Evolutionary conservation across 441 rosid genomes (phyloP).

Genomic region (Erysimum pusillum): DNA sequence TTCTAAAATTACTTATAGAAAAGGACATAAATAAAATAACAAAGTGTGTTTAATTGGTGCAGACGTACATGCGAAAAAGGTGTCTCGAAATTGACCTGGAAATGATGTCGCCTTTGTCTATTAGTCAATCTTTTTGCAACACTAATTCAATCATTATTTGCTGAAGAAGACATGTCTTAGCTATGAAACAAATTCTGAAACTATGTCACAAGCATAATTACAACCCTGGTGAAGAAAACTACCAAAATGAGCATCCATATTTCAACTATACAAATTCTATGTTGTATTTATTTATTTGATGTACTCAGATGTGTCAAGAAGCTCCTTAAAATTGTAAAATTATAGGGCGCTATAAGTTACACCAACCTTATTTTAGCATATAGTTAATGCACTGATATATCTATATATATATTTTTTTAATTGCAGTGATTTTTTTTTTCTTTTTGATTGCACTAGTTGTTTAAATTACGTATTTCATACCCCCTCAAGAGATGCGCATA

Average conservation of each 20-base stretch:
- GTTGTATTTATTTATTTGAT: neutral
- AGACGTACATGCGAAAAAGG: constrained; percentile 42
- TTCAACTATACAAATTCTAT: neutral
- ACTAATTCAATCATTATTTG: constrained; percentile 27
- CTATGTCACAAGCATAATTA: constrained; percentile 25
- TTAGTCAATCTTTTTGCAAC: constrained; percentile 23
- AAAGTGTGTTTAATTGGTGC: constrained; percentile 24
- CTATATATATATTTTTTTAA: no score
- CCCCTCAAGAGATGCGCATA: neutral
- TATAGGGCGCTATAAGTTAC: no score
- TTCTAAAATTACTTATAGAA: neutral
- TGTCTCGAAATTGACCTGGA: constrained; percentile 44
- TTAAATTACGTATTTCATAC: no score
- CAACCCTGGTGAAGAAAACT: constrained; percentile 26
- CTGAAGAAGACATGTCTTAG: constrained; percentile 31
- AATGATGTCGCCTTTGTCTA: constrained; percentile 40
- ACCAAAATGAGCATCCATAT: constrained; percentile 15
- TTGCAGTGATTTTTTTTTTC: no score
- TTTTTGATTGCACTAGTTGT: no score
- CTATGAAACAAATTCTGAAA: constrained; percentile 22
- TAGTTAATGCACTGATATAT: no score
- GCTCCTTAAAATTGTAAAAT: neutral
- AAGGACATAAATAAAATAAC: constrained; percentile 24
- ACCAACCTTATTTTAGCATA: no score
- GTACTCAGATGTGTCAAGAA: neutral